Conservation (phyloP, 2,329 filamentous ascomycete genomes). For the Neofusicoccum umdonicola region DNA sequence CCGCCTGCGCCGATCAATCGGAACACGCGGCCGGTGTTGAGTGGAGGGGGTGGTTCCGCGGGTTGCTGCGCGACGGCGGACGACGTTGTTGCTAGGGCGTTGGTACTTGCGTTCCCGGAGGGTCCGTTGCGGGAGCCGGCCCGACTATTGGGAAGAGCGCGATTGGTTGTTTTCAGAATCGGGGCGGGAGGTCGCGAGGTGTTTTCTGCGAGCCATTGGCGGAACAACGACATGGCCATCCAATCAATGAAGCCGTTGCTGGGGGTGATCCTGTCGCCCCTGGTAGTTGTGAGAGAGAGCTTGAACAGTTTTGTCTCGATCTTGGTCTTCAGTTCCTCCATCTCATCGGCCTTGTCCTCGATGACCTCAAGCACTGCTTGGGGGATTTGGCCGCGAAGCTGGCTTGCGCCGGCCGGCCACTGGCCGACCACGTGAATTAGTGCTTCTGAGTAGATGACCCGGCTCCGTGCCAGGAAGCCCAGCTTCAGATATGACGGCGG, state of each 20-base stretch:
- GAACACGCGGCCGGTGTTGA: constrained; percentile 69
- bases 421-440: constrained; percentile 92
- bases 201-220: constrained; percentile 91
- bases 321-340: constrained; percentile 76
- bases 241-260: constrained; percentile 81
- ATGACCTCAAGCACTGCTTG: constrained; percentile 84
- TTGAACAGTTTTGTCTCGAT: constrained; percentile 82
- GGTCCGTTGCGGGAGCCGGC: constrained; percentile 1
- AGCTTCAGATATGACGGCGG: constrained; percentile 88
- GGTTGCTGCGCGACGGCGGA: constrained; percentile 30
- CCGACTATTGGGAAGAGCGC: constrained; percentile 13
- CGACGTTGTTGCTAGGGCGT: constrained; percentile 1
- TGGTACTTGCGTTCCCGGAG: background rate
- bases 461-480: constrained; percentile 79
- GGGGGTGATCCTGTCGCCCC: constrained; percentile 80
- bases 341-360: constrained; percentile 90
- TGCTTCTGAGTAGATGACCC: constrained; percentile 73
- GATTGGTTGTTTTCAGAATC: constrained; percentile 40
- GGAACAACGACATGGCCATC: constrained; percentile 82
- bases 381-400: constrained; percentile 57
- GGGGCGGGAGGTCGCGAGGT: constrained; percentile 68
- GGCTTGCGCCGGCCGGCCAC: constrained; percentile 79
- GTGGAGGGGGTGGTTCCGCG: constrained; percentile 23
- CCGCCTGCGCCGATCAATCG: constrained; percentile 68
- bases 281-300: constrained; percentile 71